Percentiles rank a stretch among this genome's conserved stretches.
phyloP scores from a whole-genome alignment of 1,139 yeast genomes.

The Blastobotrys buckinghamii region DNA sequence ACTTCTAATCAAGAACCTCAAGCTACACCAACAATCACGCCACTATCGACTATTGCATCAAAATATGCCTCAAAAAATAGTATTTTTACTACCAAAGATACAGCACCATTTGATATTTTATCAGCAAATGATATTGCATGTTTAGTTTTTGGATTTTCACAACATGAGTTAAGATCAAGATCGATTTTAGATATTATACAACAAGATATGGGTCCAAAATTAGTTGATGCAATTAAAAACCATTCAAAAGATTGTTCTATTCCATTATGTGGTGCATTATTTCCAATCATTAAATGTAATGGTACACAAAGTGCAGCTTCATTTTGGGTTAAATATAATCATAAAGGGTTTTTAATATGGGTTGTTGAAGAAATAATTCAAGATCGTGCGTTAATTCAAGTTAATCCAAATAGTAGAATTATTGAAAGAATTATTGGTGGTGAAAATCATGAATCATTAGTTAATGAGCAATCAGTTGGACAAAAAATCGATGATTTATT shows the following conservation, averaged over 20 bases:
- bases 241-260: conserved; percentile 25
- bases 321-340: conserved; percentile 72
- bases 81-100: conserved; percentile 70
- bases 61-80: conserved; percentile 40
- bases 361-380: conserved; percentile 86
- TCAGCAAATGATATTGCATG: conserved; percentile 91
- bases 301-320: conserved; percentile 34
- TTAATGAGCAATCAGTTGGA: background rate
- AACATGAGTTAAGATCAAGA: conserved; percentile 53
- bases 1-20: background rate
- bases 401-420: background rate
- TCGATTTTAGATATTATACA: conserved; percentile 60
- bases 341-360: conserved; percentile 65
- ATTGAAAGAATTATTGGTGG: background rate
- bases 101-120: conserved; percentile 73
- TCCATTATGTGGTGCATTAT: conserved; percentile 51
- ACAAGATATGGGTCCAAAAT: conserved; percentile 3
- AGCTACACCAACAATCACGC: conserved; percentile 18
- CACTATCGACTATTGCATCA: conserved; percentile 27
- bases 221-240: conserved; percentile 3
- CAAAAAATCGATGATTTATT: background rate
- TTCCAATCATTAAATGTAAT: conserved; percentile 44
- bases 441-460: conserved; percentile 4
- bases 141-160: conserved; percentile 76
- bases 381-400: conserved; percentile 61